These are phyloP conservation scores for Musa balbisiana DNA, from an alignment of 202 grass and related monocot species.

Conservation along the genomic window DNA sequence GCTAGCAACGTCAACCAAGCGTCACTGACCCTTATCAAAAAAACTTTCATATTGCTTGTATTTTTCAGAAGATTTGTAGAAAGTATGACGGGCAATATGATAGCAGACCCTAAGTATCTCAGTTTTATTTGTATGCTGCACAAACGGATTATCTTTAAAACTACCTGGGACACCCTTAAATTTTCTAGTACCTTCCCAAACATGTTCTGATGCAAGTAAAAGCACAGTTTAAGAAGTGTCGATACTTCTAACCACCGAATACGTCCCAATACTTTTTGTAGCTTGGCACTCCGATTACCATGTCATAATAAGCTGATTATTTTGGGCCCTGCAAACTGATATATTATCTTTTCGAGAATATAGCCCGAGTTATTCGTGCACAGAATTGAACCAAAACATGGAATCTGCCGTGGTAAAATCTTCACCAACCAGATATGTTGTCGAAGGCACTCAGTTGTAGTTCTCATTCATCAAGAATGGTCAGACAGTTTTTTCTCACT, in stretches of 20 bases:
- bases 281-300: conserved; percentile 75
- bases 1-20: background rate
- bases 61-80: background rate
- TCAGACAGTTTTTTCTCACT: conserved; percentile 53
- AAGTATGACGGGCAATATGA: background rate
- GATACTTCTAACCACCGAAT: conserved; percentile 77
- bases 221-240: conserved; percentile 61
- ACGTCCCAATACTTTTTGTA: conserved; percentile 72
- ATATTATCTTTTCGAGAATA: conserved; percentile 61
- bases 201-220: conserved; percentile 63
- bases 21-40: background rate
- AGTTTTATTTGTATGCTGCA: background rate
- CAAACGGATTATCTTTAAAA: background rate
- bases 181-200: conserved; percentile 59
- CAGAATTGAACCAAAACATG: conserved; percentile 73
- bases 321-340: conserved; percentile 66
- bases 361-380: conserved; percentile 60
- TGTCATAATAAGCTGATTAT: conserved; percentile 58
- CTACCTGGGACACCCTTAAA: background rate
- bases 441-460: conserved; percentile 48
- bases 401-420: conserved; percentile 74
- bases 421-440: conserved; percentile 55
- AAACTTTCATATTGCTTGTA: background rate
- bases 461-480: conserved; percentile 73
- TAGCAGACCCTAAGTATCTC: background rate